phyloP scores from a whole-genome alignment of 1,284 basidiomycete species.

The Microbotryum silenes-acaulis region DNA sequence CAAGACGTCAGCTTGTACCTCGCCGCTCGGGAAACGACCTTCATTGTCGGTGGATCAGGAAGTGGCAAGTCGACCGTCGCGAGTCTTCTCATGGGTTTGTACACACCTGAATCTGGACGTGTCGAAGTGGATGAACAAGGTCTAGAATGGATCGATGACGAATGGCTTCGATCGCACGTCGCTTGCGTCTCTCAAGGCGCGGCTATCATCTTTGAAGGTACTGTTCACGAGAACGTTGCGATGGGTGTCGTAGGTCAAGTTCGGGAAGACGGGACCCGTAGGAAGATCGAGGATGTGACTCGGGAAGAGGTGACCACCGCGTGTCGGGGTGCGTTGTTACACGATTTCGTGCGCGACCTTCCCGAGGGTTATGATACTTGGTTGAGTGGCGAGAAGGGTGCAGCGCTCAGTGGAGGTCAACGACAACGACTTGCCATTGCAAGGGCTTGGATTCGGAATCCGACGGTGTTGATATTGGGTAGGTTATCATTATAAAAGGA shows the following conservation, averaged over 20 bases:
- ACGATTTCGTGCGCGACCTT: constrained; percentile 75
- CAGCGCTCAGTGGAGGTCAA: constrained; percentile 83
- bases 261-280: constrained; percentile 36
- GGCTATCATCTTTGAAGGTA: constrained; percentile 70
- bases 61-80: constrained; percentile 90
- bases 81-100: constrained; percentile 70
- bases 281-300: constrained; percentile 47
- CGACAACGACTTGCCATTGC: constrained; percentile 87
- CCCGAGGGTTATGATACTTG: constrained; percentile 82
- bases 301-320: constrained; percentile 68
- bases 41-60: constrained; percentile 84
- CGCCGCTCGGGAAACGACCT: constrained; percentile 77
- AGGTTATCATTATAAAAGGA: constrained; percentile 36
- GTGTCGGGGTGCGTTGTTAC: constrained; percentile 75
- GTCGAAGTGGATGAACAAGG: constrained; percentile 78
- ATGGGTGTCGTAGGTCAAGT: constrained; percentile 57
- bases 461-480: constrained; percentile 86
- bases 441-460: constrained; percentile 75
- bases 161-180: constrained; percentile 64
- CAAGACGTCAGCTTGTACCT: constrained; percentile 62
- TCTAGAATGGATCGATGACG: constrained; percentile 63
- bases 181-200: constrained; percentile 68
- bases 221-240: constrained; percentile 80
- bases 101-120: constrained; percentile 45
- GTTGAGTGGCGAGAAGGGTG: constrained; percentile 60